Evolutionary conservation across 2,329 filamentous ascomycete genomes (phyloP).

Genomic region (Phialemoniopsis sp.): DNA sequence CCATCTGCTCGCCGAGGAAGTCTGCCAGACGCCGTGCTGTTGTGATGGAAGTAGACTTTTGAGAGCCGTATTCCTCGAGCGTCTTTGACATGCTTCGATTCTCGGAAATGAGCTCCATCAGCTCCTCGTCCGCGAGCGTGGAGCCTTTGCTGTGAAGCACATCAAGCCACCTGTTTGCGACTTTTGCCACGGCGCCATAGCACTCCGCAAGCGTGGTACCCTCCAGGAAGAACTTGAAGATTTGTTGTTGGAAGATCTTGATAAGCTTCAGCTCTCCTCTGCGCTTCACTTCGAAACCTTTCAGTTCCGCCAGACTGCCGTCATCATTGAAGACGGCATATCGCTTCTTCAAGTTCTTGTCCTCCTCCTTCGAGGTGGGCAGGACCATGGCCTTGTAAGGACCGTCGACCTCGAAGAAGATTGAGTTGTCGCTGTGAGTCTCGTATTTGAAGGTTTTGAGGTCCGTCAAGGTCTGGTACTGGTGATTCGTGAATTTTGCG

Average conservation of each 20-base stretch:
- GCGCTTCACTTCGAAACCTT: constrained; percentile 96
- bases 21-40: constrained; percentile 92
- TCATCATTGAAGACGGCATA: constrained; percentile 99
- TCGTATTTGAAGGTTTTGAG: constrained; percentile 81
- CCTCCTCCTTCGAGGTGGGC: constrained; percentile 96
- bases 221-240: constrained; percentile 99
- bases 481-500: constrained; percentile 90
- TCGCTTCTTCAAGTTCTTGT: constrained; percentile 99
- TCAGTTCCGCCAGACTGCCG: constrained; percentile 89
- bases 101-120: constrained; percentile 99
- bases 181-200: constrained; percentile 86
- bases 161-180: constrained; percentile 95
- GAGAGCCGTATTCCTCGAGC: constrained; percentile 87
- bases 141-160: constrained; percentile 85
- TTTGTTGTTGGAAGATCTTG: constrained; percentile 99
- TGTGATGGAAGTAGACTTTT: constrained; percentile 99
- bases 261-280: constrained; percentile 97
- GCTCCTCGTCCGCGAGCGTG: constrained; percentile 90
- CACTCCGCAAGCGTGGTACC: constrained; percentile 83
- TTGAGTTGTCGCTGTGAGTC: constrained; percentile 97
- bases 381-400: constrained; percentile 97
- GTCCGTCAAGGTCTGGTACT: constrained; percentile 89
- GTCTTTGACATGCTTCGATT: constrained; percentile 98
- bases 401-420: constrained; percentile 98
- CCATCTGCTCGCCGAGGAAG: constrained; percentile 96